Percentiles rank a stretch among this genome's conserved stretches.
These are phyloP conservation scores for Aspergillus baeticus DNA, from an alignment of 495 filamentous ascomycete genomes.

Conservation along the genomic window DNA sequence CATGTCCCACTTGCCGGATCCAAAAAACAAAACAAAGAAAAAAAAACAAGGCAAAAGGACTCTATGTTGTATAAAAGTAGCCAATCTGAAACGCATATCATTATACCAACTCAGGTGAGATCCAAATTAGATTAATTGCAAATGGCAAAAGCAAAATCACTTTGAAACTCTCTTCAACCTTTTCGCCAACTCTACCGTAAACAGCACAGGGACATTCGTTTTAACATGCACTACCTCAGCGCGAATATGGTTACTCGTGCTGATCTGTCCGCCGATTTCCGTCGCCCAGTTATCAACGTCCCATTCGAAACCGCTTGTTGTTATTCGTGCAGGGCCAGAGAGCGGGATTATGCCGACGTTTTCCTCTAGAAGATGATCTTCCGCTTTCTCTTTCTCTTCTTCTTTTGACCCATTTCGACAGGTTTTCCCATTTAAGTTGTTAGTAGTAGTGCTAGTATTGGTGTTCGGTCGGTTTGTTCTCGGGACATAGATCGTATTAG, in stretches of 20 bases:
- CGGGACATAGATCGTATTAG: constrained; percentile 66
- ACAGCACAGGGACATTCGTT: constrained; percentile 70
- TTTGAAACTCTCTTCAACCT: constrained; percentile 33
- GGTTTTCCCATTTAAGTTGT: too few species aligned
- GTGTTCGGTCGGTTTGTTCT: constrained; percentile 29
- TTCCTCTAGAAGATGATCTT: constrained; percentile 47
- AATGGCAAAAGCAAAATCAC: not conserved
- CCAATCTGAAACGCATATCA: not conserved
- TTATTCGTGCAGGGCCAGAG: constrained; percentile 67
- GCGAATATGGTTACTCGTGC: constrained; percentile 87
- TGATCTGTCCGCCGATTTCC: constrained; percentile 77
- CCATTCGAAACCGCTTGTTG: constrained; percentile 82
- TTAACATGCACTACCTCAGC: constrained; percentile 57
- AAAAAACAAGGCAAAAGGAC: too few species aligned
- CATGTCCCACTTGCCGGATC: too few species aligned
- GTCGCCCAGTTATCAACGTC: constrained; percentile 81
- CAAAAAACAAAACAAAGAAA: too few species aligned
- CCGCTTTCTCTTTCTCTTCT: constrained; percentile 15
- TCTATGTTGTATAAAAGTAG: too few species aligned
- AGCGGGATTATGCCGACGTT: constrained; percentile 86
- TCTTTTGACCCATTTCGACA: too few species aligned
- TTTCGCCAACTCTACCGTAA: constrained; percentile 73
- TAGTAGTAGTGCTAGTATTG: too few species aligned
- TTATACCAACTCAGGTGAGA: not conserved
- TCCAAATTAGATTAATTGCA: too few species aligned